Base-by-base conservation (phyloP, 768 basidiomycete genomes). In the Lactifluus subvellereus region DNA sequence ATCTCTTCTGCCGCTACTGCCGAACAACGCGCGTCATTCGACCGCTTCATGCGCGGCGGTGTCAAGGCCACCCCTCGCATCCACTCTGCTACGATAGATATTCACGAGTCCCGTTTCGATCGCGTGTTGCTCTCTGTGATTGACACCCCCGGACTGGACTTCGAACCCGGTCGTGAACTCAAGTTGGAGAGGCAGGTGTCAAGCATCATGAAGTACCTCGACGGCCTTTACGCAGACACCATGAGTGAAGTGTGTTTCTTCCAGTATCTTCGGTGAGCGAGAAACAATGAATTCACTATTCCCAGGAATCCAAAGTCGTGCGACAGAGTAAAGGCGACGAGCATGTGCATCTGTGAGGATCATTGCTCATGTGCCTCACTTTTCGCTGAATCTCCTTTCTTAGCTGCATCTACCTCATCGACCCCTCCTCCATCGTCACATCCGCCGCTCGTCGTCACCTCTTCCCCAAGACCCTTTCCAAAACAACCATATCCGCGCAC, bases 281-380 rank as follows among this genome's bases (percentile, higher is more conserved):
- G 18, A 27, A n/a, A 22, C 35, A 50, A 55, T 49, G 54, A 47
- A 56, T 50, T 37, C 48, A 48, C 59, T 18, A 37, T 33, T 50
- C 40, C 54, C 53, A 92, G 91, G 91, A 94, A 78, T 89, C 88
- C 59, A 94, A 94, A 79, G 91, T 94, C 47, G 77, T 93, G 56
- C 84, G 91, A 67, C 84, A 91, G 72, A 90, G 83, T 75, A 91
- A 88, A 76, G 91, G 89, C 54, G 91, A 94, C 75, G 89, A 91
- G 68, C 92, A 94, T 68, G 86, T 94, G 68, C 91, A 94, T 75
- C 75, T 93, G 90, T 92, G 72, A 74, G 89, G 74, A 49, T 49
- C 60, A 16, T n/a, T 43, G 16, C 52, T 35, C 33, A 35, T 40
- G 13, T 61, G 20, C 20, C 6, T 22, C 30, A 50, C 20, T n/a